Evolutionary conservation across 345 rosid species (phyloP), one percentile per base, ranked within the genome.

Genomic region (Nasturtium officinale): DNA sequence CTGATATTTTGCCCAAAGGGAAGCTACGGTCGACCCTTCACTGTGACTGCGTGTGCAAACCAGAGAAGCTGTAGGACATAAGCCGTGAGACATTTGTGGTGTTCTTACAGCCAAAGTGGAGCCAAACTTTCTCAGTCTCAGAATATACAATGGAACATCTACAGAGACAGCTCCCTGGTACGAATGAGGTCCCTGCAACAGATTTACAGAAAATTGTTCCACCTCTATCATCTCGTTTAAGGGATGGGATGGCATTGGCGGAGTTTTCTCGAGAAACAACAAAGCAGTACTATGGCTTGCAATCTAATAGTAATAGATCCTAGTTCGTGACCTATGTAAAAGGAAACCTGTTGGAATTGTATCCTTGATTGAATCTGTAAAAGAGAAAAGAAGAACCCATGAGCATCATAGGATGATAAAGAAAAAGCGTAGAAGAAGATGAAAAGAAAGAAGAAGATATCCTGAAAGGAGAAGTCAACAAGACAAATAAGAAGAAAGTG

Each of bases 171-270:
- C 79, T 78, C 45, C 18, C 33, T 57, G 63, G 18, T 29, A 61
- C 23, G 8, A 54, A 76, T 30, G 76, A 63, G 52, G 43, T 21
- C 57, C 26, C 67, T 38, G 53, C 73, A 28, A 67, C 45, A 10
- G 82, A 78, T 65, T 77, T 94, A 76, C 74, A 66, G 32, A 82
- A 72, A 58, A 61, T 80, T 45, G 86, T 91, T 56, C 97, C 97
- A 47, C 90, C 89, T 30, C 90, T 89, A 65, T 74, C 79, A 11
- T 87, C 78, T 23, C 87, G 97, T 60, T 54, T 89, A 69, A 91
- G 86, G 74, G 96, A 87, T 76, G 96, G 96, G 59, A 89, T 91
- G 97, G 85, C 92, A 35, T 91, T 94, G 84, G 88, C 95, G 3
- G 91, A 91, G 77, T 91, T 91, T 81, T 77, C 98, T n/a, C 84